These are phyloP conservation scores for Phragmites australis DNA, from an alignment of 176 grass and related monocot species.

Conservation along the genomic window DNA sequence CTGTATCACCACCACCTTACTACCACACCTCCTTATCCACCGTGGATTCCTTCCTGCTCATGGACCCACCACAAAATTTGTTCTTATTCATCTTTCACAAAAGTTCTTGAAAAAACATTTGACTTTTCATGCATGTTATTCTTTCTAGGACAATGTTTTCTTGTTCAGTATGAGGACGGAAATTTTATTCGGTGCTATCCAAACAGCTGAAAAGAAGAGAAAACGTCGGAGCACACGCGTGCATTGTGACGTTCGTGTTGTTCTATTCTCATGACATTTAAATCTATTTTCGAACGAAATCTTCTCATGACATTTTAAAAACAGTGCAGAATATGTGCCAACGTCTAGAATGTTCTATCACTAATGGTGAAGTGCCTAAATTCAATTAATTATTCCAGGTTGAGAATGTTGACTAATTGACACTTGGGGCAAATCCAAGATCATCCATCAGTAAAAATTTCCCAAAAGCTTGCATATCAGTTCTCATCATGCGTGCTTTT, in stretches of 20 bases:
- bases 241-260: background rate
- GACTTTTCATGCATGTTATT: background rate
- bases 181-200: conserved; percentile 40
- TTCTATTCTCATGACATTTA: background rate
- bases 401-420: conserved; percentile 39
- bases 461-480: conserved; percentile 6
- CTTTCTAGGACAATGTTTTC: background rate
- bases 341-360: background rate
- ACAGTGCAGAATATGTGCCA: conserved; percentile 36
- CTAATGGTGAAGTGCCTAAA: conserved; percentile 37
- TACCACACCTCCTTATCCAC: conserved; percentile 58
- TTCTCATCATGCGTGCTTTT: conserved; percentile 21
- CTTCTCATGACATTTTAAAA: conserved; percentile 20
- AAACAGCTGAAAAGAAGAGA: background rate
- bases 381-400: background rate
- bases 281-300: conserved; percentile 1
- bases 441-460: conserved; percentile 13
- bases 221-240: conserved; percentile 33
- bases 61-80: conserved; percentile 23
- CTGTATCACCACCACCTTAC: conserved; percentile 35
- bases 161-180: background rate
- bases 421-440: conserved; percentile 3
- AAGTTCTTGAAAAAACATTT: background rate
- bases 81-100: background rate
- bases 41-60: conserved; percentile 42